Conservation (phyloP, 2,329 filamentous ascomycete species). For the Arthroderma uncinatum region DNA sequence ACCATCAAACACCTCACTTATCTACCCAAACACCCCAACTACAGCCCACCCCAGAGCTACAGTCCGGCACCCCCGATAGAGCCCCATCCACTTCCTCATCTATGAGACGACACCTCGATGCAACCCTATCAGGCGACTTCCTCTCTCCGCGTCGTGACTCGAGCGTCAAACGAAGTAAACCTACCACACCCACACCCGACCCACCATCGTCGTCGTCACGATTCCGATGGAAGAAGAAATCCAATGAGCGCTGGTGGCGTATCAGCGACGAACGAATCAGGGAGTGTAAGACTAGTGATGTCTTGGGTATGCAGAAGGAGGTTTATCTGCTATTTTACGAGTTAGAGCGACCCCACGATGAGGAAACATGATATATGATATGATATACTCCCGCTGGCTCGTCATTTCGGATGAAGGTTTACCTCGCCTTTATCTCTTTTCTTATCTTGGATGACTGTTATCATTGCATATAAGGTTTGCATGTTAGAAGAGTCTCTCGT, state of each 20-base stretch:
- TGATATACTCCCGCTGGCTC: not conserved
- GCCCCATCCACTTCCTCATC: not conserved
- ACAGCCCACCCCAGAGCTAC: not conserved
- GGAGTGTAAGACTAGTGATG: slow-evolving; percentile 83
- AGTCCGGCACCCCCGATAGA: not conserved
- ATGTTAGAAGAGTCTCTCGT: not conserved
- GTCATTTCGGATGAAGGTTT: not conserved
- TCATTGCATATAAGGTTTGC: not conserved
- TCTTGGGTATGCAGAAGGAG: slow-evolving; percentile 86
- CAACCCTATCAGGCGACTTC: slow-evolving; percentile 22
- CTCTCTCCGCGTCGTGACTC: slow-evolving; percentile 26
- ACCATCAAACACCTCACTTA: not conserved
- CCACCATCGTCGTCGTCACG: slow-evolving; percentile 7
- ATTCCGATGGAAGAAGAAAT: slow-evolving; percentile 43
- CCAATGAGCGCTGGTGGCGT: slow-evolving; percentile 80
- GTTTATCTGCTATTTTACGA: slow-evolving; percentile 97
- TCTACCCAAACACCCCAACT: slow-evolving; percentile 3
- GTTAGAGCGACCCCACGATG: slow-evolving; percentile 46
- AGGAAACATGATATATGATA: slow-evolving; percentile 6
- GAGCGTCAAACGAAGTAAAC: not conserved
- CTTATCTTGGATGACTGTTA: not conserved
- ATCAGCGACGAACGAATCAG: slow-evolving; percentile 96
- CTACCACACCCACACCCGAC: not conserved
- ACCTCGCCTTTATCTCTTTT: not conserved
- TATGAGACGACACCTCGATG: not conserved